Base-by-base conservation (phyloP, 2,329 filamentous ascomycete genomes). In the Monosporascus sp. region DNA sequence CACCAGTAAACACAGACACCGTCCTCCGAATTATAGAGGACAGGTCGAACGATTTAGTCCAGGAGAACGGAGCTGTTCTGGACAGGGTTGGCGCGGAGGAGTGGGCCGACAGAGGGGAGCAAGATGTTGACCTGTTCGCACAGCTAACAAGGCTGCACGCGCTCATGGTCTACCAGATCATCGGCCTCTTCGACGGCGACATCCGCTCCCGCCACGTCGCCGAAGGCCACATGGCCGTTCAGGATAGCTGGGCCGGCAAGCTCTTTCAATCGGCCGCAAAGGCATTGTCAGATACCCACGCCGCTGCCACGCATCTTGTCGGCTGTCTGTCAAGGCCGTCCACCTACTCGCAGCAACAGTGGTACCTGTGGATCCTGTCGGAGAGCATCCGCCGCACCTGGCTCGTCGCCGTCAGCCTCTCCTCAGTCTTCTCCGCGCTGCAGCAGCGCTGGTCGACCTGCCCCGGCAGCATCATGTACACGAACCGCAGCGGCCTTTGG, bases 301-400 rank as follows among this genome's bases (percentile, higher is more conserved):
- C 25, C 25, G 25, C 25, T 27, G 25, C 25, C 25, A 27, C 25
- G 25, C 25, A 27, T 27, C 25, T 27, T 27, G 25, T 27, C 25
- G 25, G 25, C 25, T 27, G 25, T 27, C 25, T 27, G 25, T 8
- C 25, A 27, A 27, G 25, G 25, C 25, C 25, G 47, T 36, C n/a
- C 8, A 17, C 24, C 24, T 38, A 27, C 41, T 22, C 18, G 11
- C 15, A 48, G 5, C 24, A 36, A 22, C 25, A 51, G 7, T 65
- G 63, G 63, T 56, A 55, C 35, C 47, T 60, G 9, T 72, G 69
- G 68, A 53, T 70, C 7, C 41, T 70, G n/a, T 51, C 62, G 8
- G 70, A 71, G 54, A 67, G 65, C 43, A 62, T 67, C 22, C 57
- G 69, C 18, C 63, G 69, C 2, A 62, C 64, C 3, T 68, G 62